phyloP scores from a whole-genome alignment of 306 rosid genomes.

The Lotus japonicus region DNA sequence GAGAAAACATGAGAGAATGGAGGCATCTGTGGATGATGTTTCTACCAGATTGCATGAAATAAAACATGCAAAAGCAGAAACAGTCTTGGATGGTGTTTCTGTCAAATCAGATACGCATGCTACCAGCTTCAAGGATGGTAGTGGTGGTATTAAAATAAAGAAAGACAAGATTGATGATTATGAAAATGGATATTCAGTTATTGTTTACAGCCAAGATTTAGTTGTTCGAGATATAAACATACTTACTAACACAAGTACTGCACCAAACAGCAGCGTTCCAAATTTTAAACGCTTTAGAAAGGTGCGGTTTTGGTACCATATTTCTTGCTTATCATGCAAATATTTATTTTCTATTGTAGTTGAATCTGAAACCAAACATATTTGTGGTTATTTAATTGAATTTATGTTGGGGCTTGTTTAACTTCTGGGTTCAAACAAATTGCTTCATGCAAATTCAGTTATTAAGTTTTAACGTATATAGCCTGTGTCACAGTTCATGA shows the following conservation, averaged over 20 bases:
- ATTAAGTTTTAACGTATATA: not conserved
- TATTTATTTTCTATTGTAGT: not conserved
- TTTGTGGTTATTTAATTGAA: conserved; percentile 11
- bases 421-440: not conserved
- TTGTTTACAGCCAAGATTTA: conserved; percentile 47
- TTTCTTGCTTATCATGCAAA: not conserved
- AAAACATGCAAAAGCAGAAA: conserved; percentile 19
- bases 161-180: conserved; percentile 42
- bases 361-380: conserved; percentile 15
- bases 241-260: conserved; percentile 11
- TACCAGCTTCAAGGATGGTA: conserved; percentile 26
- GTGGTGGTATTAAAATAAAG: conserved; percentile 24
- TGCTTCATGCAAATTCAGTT: not conserved
- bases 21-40: conserved; percentile 18
- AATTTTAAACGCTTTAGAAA: conserved; percentile 79
- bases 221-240: conserved; percentile 48
- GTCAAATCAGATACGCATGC: conserved; percentile 14
- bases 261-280: conserved; percentile 37
- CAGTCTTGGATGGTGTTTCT: conserved; percentile 23
- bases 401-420: not conserved
- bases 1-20: conserved; percentile 13
- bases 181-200: conserved; percentile 40
- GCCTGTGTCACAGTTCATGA: not conserved
- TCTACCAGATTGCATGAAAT: conserved; percentile 25
- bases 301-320: conserved; percentile 38